phyloP scores from a whole-genome alignment of 306 rosid genomes.

The Rosa persica region DNA sequence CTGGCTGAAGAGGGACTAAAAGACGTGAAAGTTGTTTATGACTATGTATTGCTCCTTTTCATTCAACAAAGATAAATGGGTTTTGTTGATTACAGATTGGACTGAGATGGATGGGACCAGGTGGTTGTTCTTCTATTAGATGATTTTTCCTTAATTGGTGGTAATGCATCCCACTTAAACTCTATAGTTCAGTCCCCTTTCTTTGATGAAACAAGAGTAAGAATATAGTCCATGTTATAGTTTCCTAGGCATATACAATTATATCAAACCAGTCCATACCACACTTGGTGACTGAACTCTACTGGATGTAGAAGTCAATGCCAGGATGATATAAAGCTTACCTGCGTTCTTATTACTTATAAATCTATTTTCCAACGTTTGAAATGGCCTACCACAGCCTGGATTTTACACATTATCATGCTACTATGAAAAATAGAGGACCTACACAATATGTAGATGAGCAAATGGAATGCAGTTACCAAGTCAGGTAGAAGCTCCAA shows the following conservation, averaged over 20 bases:
- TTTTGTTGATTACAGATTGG: not conserved
- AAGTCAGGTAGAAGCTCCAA: conserved; percentile 72
- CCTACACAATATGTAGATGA: not conserved
- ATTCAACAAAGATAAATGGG: not conserved
- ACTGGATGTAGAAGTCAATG: not conserved
- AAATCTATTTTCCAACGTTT: not conserved
- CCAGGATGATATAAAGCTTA: not conserved
- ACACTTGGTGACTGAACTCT: not conserved
- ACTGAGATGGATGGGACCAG: not conserved
- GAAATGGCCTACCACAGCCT: not conserved
- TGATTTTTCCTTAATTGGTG: not conserved
- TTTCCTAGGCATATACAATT: not conserved
- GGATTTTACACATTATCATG: not conserved
- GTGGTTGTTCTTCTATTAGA: not conserved
- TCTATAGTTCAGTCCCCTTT: not conserved
- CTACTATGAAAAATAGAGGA: not conserved
- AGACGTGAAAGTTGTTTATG: not conserved
- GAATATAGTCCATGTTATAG: not conserved
- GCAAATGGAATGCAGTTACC: conserved; percentile 47
- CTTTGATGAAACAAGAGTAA: not conserved
- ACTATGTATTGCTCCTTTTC: not conserved
- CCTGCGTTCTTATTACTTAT: not conserved
- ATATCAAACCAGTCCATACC: not conserved
- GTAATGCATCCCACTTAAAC: not conserved
- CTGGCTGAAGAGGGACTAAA: not conserved